Conservation (phyloP, 345 rosid species). For the Pelargonium nanum region DNA sequence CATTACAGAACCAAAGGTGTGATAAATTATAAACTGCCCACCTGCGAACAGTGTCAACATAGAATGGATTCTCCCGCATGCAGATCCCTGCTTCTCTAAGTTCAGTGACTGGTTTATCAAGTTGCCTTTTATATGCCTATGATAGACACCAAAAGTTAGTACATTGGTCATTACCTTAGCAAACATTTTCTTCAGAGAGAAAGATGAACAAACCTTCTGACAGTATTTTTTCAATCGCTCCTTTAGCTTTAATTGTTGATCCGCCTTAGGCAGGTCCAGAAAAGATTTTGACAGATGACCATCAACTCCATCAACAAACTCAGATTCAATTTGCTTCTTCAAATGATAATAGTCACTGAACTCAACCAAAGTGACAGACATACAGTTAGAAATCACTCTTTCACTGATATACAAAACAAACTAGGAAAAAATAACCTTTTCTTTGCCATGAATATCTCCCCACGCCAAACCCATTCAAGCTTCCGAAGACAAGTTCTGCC, state of each 20-base stretch:
- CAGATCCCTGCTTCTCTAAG: constrained; percentile 97
- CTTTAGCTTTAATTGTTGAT: constrained; percentile 66
- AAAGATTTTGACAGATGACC: constrained; percentile 63
- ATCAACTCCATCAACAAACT: constrained; percentile 52
- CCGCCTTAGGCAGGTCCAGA: constrained; percentile 73
- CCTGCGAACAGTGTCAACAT: constrained; percentile 96
- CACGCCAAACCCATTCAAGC: constrained; percentile 99
- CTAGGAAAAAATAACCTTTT: constrained; percentile 39
- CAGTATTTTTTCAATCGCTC: constrained; percentile 81
- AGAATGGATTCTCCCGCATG: constrained; percentile 95
- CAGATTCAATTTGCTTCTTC: constrained; percentile 92
- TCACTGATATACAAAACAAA: constrained; percentile 11
- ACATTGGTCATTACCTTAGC: constrained; percentile 8
- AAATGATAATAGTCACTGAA: constrained; percentile 86
- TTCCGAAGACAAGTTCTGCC: constrained; percentile 84
- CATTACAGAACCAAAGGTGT: background rate
- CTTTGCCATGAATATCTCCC: constrained; percentile 77
- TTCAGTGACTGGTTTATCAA: constrained; percentile 86
- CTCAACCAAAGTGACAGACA: constrained; percentile 7
- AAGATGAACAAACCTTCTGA: constrained; percentile 54
- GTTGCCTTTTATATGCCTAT: constrained; percentile 74
- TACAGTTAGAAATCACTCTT: constrained; percentile 11
- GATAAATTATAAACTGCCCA: constrained; percentile 14
- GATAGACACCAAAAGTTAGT: constrained; percentile 16
- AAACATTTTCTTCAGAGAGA: constrained; percentile 11